Evolutionary conservation across 352 stramenopile genomes (phyloP).

Genomic region (Phytophthora pisi): DNA sequence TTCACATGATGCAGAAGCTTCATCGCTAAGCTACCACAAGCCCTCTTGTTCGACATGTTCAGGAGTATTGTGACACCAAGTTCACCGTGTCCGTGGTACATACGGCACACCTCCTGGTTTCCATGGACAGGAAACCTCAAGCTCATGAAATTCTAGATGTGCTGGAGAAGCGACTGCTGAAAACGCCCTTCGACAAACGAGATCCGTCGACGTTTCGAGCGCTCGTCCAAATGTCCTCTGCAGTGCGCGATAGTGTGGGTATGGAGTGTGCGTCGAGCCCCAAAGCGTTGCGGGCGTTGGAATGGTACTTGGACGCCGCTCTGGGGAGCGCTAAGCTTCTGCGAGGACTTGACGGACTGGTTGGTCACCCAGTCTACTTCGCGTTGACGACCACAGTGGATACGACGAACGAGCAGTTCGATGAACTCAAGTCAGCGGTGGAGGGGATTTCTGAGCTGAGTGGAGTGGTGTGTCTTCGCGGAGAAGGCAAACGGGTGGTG

Average conservation of each 20-base stretch:
- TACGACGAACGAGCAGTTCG: neutral
- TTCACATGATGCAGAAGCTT: no score
- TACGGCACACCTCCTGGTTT: constrained; percentile 12
- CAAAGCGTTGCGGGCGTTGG: constrained; percentile 7
- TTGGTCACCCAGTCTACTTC: constrained; percentile 10
- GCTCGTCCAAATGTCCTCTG: constrained; percentile 12
- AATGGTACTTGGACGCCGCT: constrained; percentile 18
- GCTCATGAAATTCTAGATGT: constrained; percentile 20
- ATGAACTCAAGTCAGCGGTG: neutral
- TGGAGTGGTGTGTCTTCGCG: constrained; percentile 8
- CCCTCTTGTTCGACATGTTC: no score
- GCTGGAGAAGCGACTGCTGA: constrained; percentile 29
- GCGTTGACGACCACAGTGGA: neutral
- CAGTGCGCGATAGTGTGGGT: constrained; percentile 4
- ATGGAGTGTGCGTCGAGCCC: neutral
- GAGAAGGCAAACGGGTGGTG: neutral
- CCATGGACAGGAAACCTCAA: constrained; percentile 14
- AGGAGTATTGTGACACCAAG: no score
- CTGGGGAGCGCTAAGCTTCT: constrained; percentile 2
- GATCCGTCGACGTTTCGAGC: constrained; percentile 7
- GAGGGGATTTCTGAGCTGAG: constrained; percentile 3
- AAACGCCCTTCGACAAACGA: constrained; percentile 9
- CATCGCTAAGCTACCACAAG: no score
- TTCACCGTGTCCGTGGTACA: no score
- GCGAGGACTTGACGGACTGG: constrained; percentile 6